Base-by-base conservation (phyloP, 495 filamentous ascomycete species). In the Pseudoneurospora amorphoporcata region DNA sequence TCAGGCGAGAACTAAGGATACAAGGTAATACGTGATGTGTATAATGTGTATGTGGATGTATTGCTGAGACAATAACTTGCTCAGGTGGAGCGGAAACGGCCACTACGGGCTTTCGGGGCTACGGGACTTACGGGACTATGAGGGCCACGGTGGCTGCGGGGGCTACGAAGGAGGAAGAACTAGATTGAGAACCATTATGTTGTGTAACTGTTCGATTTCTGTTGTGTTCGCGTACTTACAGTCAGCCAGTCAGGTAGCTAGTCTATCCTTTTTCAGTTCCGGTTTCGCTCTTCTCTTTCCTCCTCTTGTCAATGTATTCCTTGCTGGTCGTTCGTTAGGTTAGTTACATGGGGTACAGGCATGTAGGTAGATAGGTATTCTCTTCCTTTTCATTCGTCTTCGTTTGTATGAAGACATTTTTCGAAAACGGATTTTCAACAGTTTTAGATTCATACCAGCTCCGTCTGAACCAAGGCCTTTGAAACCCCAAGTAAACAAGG, bases 1-100 rank as follows among this genome's bases (percentile, higher is more conserved):
- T 58, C 10, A 10, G 5, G 47, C 35, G 35, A 37, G 35, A 37
- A 37, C 35, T 37, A 5, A 58, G 23, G 47, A 58, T 58, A 12
- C 47, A 14, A 7, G 19, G 10, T 19, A 58, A 14, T 37, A 23
- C 12, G 12, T 29, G 41, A 71, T 47, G 43, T 53, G 39, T 32
- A 70, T 72, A 17, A 35, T 38, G 69, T 72, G 41, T 47, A 9
- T 71, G 65, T 12, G 69, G 69, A 40, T 69, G 2, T 69, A 68
- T 72, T 69, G 39, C 35, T 72, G 58, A 72, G 12, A 68, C 71
- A 47, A 68, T 42, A 40, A 47, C 4, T 53, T 72, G 29, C 19
- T 23, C 2, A 29, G 29, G 47, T 23, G 19, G 29, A 29, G 19
- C 23, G 19, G 47, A 58, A 58, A 32, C 47, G 47, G 10, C 47